Evolutionary conservation across 2,329 filamentous ascomycete genomes (phyloP).

Genomic region (Dactylonectria estremocensis): DNA sequence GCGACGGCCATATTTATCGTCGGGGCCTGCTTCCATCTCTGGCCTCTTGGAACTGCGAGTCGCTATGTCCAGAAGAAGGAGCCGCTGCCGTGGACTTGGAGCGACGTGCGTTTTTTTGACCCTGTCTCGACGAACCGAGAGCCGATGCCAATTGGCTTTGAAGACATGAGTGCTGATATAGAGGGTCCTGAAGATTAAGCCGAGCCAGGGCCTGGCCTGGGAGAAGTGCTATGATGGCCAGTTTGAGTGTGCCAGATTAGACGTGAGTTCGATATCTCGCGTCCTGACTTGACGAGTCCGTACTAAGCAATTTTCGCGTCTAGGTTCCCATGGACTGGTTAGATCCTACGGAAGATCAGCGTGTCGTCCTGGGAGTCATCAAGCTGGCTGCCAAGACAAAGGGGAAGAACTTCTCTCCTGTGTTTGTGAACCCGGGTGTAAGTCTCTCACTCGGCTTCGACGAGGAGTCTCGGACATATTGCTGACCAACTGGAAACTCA

Average conservation of each 20-base stretch:
- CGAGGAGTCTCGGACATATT: neutral
- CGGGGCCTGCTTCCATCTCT: slow-evolving; percentile 39
- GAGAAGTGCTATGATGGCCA: slow-evolving; percentile 50
- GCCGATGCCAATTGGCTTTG: neutral
- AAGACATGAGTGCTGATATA: neutral
- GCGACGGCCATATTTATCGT: slow-evolving; percentile 39
- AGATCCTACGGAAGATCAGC: slow-evolving; percentile 44
- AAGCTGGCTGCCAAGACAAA: slow-evolving; percentile 52
- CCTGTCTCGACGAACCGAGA: neutral
- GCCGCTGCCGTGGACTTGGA: slow-evolving; percentile 46
- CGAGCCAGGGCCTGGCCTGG: slow-evolving; percentile 50
- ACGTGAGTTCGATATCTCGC: slow-evolving; percentile 41
- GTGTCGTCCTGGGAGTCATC: slow-evolving; percentile 53
- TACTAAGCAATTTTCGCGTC: slow-evolving; percentile 5
- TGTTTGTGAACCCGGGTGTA: slow-evolving; percentile 56
- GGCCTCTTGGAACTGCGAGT: slow-evolving; percentile 27
- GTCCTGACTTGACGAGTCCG: neutral
- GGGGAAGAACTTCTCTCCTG: slow-evolving; percentile 46
- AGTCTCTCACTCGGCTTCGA: slow-evolving; percentile 9
- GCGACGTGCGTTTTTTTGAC: slow-evolving; percentile 33
- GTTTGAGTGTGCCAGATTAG: slow-evolving; percentile 54
- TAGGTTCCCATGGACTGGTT: slow-evolving; percentile 57
- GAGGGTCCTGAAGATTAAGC: slow-evolving; percentile 53
- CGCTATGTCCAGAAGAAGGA: slow-evolving; percentile 14
- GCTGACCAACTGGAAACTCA: slow-evolving; percentile 30